Base-by-base conservation (phyloP, 805 yeast species). In the Wickerhamomyces alni region DNA sequence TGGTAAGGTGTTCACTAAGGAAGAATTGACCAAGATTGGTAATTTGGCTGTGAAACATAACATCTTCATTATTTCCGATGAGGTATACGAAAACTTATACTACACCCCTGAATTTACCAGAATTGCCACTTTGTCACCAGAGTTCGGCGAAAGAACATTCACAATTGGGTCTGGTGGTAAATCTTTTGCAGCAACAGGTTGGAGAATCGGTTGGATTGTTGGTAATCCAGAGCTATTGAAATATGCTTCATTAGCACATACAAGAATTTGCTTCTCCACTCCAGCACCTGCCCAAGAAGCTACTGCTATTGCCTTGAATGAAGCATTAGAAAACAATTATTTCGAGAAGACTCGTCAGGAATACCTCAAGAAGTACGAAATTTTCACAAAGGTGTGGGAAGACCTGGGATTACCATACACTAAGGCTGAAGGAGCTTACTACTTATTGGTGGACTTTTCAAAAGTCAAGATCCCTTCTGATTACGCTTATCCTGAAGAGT, bases 101-200 rank as follows among this genome's bases (percentile, higher is more conserved):
- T 93, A 82, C 60, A 68, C 72, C 2, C 66, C 72, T 7, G 61
- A 59, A 3, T 88, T 91, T 62, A 81, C 91, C 7, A 75, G 98
- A 56, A 82, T 93, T 35, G 95, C 96, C 2, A 77, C 87, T 2
- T 65, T 91, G 39, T 69, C 80, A 5, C 89, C 91, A 5, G 96
- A 88, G 52, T 74, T 88, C 43, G 81, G 75, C 21, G 76, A 77
- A 42, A 69, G 88, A 54, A 87, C 97, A 0, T 65, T 93, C 40
- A 82, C 97, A 3, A 94, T 93, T 17, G 98, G 98, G 1, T 87
- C 96, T 22, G 99, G 97, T 7, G 99, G 99, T 47, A 93, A 93
- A 63, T 80, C 96, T 0, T 93, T 93, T 67, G 95, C 96, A n/a
- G 96, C 96, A 33, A 93, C 99, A 11, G 99, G 99, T 39, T 93